A percentile compares a stretch with the other conserved stretches of the same genome.
Evolutionary conservation across 1,139 yeast species (phyloP).

Genomic region (Blastobotrys proliferans): DNA sequence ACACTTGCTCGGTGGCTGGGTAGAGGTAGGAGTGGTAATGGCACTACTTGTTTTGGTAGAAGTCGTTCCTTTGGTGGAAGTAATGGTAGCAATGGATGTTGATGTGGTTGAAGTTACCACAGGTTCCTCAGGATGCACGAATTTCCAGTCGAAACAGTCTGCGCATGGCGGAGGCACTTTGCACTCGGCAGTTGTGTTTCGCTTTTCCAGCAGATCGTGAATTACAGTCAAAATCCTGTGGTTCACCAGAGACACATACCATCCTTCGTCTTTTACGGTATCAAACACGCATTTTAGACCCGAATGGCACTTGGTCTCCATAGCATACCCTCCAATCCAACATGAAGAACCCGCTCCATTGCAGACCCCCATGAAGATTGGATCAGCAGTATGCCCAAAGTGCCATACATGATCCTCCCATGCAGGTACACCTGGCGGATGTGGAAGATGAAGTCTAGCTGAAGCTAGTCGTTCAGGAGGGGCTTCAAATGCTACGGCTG

Average conservation of each 20-base stretch:
- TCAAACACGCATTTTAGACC: conserved; percentile 89
- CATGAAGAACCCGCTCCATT: conserved; percentile 92
- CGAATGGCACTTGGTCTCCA: conserved; percentile 95
- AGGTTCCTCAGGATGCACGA: conserved; percentile 43
- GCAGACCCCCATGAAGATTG: conserved; percentile 94
- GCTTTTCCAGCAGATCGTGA: conserved; percentile 67
- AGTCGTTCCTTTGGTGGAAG: conserved; percentile 14
- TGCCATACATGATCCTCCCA: conserved; percentile 88
- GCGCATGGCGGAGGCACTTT: conserved; percentile 65
- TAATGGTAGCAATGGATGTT: conserved; percentile 10
- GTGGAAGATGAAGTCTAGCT: conserved; percentile 79
- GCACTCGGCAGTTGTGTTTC: conserved; percentile 77
- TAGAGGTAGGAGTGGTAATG: conserved; percentile 1
- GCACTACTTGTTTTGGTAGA: conserved; percentile 13
- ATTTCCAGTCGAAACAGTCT: conserved; percentile 93
- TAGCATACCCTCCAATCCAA: conserved; percentile 90
- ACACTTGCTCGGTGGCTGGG: conserved; percentile 20
- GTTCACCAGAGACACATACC: conserved; percentile 84
- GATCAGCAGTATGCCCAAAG: conserved; percentile 95
- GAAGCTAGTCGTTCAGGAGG: conserved; percentile 91
- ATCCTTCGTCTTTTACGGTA: conserved; percentile 82
- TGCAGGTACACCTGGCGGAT: conserved; percentile 84
- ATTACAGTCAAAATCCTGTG: conserved; percentile 91
- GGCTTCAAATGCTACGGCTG: conserved; percentile 86
- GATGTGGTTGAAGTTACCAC: conserved; percentile 11